phyloP scores from a whole-genome alignment of 1,284 basidiomycete genomes.

The Ceratorhiza oryzae-sativae region DNA sequence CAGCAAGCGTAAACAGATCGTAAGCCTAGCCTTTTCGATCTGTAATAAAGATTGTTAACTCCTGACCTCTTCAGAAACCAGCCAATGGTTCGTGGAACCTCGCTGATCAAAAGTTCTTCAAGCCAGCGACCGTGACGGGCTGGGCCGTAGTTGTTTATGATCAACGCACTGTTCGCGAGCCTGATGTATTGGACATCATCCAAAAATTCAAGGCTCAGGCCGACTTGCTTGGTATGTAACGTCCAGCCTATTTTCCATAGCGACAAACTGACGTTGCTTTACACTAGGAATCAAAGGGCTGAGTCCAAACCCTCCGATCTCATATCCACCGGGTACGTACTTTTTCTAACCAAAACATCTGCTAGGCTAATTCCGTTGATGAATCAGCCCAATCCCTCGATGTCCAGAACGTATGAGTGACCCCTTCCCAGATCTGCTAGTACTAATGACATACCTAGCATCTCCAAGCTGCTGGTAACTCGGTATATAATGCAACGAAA shows the following conservation, averaged over 20 bases:
- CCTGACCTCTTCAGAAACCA: not conserved
- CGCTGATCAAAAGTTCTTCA: slow-evolving; percentile 19
- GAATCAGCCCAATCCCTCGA: slow-evolving; percentile 1
- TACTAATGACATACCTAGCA: slow-evolving; percentile 4
- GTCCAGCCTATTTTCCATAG: too few species aligned
- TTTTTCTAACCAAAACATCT: not conserved
- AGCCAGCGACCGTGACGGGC: not conserved
- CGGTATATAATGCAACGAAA: slow-evolving; percentile 13
- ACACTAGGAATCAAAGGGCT: slow-evolving; percentile 19
- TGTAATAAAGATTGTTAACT: too few species aligned
- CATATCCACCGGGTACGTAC: slow-evolving; percentile 18
- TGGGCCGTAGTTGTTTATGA: slow-evolving; percentile 33
- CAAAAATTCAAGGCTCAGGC: slow-evolving; percentile 12
- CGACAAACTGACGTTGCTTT: not conserved
- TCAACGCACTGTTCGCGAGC: not conserved
- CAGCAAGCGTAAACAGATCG: slow-evolving; percentile 20
- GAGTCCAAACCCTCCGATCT: slow-evolving; percentile 3
- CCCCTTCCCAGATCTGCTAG: not conserved
- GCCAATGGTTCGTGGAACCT: slow-evolving; percentile 23
- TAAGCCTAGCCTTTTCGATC: not conserved
- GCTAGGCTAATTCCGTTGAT: not conserved
- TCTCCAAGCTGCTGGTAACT: slow-evolving; percentile 7
- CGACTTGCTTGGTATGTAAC: slow-evolving; percentile 20
- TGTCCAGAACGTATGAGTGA: not conserved
- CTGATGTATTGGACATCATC: slow-evolving; percentile 4